phyloP scores from a whole-genome alignment of 371 early-diverging fungal species.

The Catenaria anguillulae region DNA sequence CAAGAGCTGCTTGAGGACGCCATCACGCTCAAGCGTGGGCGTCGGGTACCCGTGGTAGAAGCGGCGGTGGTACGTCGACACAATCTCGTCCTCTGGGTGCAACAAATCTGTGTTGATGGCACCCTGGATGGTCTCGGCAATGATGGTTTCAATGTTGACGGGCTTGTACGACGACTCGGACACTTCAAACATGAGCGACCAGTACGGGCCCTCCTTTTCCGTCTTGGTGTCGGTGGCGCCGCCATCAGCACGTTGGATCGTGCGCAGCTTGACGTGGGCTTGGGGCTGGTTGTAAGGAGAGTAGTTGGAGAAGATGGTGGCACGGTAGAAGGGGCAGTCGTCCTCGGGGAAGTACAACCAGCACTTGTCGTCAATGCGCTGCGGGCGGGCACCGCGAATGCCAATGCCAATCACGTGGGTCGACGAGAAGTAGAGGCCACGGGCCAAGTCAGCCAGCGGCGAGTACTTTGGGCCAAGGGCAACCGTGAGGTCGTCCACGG shows the following conservation, averaged over 20 bases:
- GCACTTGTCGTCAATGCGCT: conserved; percentile 17
- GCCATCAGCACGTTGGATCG: conserved; percentile 12
- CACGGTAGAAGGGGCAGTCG: conserved; percentile 17
- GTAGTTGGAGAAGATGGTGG: conserved; percentile 21
- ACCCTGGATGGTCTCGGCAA: conserved; percentile 16
- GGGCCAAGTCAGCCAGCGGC: conserved; percentile 10
- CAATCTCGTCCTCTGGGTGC: conserved; percentile 14
- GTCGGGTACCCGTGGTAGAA: conserved; percentile 21
- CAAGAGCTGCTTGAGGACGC: conserved; percentile 11
- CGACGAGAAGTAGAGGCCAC: conserved; percentile 12
- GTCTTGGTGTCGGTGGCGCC: neutral
- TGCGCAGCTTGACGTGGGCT: conserved; percentile 11
- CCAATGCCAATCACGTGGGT: conserved; percentile 19
- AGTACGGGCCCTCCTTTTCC: conserved; percentile 16
- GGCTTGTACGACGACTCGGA: conserved; percentile 17
- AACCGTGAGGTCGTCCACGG: conserved; percentile 11
- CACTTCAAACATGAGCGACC: conserved; percentile 21
- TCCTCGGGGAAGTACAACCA: conserved; percentile 21
- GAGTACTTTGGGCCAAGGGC: conserved; percentile 11
- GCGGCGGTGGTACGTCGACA: conserved; percentile 15
- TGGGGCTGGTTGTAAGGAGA: conserved; percentile 15
- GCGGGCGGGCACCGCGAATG: conserved; percentile 15
- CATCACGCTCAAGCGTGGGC: conserved; percentile 17
- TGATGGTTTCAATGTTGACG: conserved; percentile 12
- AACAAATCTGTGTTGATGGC: conserved; percentile 16